These are phyloP conservation scores for Scheffersomyces illinoinensis DNA, from an alignment of 1,139 yeast genomes.

Conservation along the genomic window DNA sequence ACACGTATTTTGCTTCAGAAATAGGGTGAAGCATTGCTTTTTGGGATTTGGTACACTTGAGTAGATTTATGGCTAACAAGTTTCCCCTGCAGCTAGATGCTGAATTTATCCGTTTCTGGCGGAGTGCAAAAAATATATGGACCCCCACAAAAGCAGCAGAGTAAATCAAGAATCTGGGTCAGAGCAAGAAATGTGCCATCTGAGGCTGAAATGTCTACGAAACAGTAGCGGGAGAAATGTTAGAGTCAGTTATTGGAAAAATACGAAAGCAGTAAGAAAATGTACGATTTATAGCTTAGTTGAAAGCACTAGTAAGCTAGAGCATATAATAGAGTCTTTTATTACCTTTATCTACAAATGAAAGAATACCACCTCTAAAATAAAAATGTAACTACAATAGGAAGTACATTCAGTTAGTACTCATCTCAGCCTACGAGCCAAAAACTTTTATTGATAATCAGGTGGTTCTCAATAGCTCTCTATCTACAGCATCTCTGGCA, in stretches of 20 bases:
- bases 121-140: background rate
- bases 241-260: no score
- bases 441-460: background rate
- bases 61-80: background rate
- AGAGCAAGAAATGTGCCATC: background rate
- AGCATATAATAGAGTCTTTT: background rate
- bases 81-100: background rate
- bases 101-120: background rate
- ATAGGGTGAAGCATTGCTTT: background rate
- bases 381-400: background rate
- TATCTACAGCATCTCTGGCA: constrained; percentile 32
- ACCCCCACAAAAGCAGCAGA: background rate
- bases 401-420: background rate
- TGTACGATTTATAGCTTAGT: no score
- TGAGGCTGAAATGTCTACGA: background rate
- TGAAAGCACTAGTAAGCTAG: background rate
- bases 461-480: constrained; percentile 19
- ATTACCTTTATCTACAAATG: background rate
- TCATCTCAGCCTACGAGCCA: background rate
- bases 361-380: background rate
- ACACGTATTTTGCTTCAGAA: background rate
- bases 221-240: no score
- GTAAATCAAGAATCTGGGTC: no score
- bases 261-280: no score
- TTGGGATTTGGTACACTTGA: background rate